Evolutionary conservation across 495 filamentous ascomycete species (phyloP).

Genomic region (Cetradonia linearis): DNA sequence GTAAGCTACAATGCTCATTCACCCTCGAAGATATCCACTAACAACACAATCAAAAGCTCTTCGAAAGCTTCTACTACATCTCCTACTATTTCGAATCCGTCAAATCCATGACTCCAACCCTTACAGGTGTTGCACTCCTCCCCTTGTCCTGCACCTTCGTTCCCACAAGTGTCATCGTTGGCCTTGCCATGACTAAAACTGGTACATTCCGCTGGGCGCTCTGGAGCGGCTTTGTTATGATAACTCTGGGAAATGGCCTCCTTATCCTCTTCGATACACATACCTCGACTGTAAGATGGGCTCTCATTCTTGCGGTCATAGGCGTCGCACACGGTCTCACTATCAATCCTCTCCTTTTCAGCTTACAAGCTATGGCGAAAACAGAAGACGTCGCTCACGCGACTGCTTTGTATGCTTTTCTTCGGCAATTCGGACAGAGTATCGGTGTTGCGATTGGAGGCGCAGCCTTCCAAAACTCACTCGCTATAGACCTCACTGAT

Average conservation of each 20-base stretch:
- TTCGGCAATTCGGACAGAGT: constrained; percentile 52
- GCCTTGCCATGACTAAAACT: constrained; percentile 36
- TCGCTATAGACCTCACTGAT: background rate
- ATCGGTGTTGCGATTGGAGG: constrained; percentile 53
- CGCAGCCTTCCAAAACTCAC: constrained; percentile 45
- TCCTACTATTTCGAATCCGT: constrained; percentile 46
- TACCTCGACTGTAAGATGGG: constrained; percentile 40
- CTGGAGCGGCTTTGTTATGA: constrained; percentile 44
- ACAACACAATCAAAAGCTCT: too few species aligned
- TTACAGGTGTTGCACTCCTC: constrained; percentile 42
- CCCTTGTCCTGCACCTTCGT: constrained; percentile 42
- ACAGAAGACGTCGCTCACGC: constrained; percentile 41
- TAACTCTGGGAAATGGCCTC: constrained; percentile 38
- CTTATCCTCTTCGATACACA: constrained; percentile 35
- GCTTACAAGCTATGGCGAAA: constrained; percentile 42
- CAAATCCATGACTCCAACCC: constrained; percentile 36
- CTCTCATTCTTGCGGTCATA: constrained; percentile 40
- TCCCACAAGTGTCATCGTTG: constrained; percentile 36
- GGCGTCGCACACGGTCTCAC: constrained; percentile 46
- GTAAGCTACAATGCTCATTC: too few species aligned
- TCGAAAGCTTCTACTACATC: constrained; percentile 35
- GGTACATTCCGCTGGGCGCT: constrained; percentile 45
- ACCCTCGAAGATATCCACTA: too few species aligned
- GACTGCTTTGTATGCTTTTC: constrained; percentile 48
- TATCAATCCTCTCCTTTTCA: constrained; percentile 41